phyloP scores from a whole-genome alignment of 495 filamentous ascomycete species.

The Penicillium subrubescens region DNA sequence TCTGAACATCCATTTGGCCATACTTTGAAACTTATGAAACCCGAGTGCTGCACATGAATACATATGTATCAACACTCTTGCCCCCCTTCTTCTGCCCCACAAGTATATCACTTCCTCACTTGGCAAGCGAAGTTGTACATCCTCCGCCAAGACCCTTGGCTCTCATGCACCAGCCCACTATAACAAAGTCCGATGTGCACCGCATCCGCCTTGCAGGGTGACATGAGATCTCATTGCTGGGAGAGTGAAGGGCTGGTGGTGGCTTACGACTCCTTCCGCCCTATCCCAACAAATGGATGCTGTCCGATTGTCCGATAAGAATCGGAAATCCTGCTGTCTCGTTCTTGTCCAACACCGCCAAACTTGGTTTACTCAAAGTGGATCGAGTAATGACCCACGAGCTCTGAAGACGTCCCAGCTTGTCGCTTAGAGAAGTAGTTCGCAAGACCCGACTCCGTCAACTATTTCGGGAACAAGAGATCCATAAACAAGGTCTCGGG shows the following conservation, averaged over 20 bases:
- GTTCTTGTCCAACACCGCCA: not conserved
- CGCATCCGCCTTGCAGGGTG: not conserved
- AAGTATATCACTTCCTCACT: not conserved
- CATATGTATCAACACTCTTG: not conserved
- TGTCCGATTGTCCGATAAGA: not conserved
- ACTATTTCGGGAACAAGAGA: not conserved
- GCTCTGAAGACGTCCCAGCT: not conserved
- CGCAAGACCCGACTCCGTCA: not conserved
- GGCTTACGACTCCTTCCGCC: not conserved
- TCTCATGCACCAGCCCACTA: not conserved
- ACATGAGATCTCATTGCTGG: not conserved
- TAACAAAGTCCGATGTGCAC: not conserved
- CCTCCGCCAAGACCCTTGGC: not conserved
- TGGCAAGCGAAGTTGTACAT: not conserved
- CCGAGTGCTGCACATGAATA: too few relatives aligned
- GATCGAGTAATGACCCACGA: too few relatives aligned
- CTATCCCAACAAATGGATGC: not conserved
- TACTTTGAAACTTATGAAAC: too few relatives aligned
- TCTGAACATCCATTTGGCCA: too few relatives aligned
- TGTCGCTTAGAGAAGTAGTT: not conserved
- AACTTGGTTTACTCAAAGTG: not conserved
- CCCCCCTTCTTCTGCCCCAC: not conserved
- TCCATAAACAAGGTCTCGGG: not conserved
- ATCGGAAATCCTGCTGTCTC: not conserved
- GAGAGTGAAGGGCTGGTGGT: not conserved